Evolutionary conservation across 139 green algal species (phyloP), one percentile per base, ranked within the genome.

Genomic region (Tetradesmus obliquus): DNA sequence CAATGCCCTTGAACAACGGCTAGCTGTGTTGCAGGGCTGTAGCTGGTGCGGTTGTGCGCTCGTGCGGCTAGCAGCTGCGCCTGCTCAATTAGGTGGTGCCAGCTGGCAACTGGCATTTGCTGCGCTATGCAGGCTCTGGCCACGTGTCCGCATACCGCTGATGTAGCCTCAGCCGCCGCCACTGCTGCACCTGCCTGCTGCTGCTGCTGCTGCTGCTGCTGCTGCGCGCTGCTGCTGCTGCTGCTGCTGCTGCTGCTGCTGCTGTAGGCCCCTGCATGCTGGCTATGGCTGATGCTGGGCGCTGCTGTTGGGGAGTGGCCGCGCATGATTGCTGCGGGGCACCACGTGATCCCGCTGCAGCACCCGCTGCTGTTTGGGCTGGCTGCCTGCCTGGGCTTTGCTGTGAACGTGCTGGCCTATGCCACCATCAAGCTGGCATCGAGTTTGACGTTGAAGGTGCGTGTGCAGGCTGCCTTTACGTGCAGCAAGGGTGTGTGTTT

Each of bases 381-480:
- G 1, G 97, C 97, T 0, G 97, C 97, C 0, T 94, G 93, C 79
- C 96, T 99, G 95, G 97, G 97, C 69, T 99, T 99, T 87, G 92
- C 84, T 12, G 97, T 99, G 76, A 99, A 99, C 87, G 84, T 93
- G 0, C 94, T 99, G 57, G 96, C 97, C 0, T 99, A 98, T 91
- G 95, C 96, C 13, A 95, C 97, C 88, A 99, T 99, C 88, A 97
- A 98, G 93, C 91, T 96, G 1, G 93, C 96, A 2, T 82, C 76
- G 60, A 92, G 89, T 71, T 53, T 92, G 15, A 93, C 91, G 32
- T 79, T 93, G 20, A 93, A 93, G 86, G 91, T 93, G 0, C 86
- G n/a, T n/a, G n/a, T 86, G 7, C 81, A 19, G 24, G 51, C 55
- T 71, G 60, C 8, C 8, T 12, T 19, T 3, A 17, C 60, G 8